phyloP scores from a whole-genome alignment of 352 stramenopile genomes.

The Globisporangium splendens region DNA sequence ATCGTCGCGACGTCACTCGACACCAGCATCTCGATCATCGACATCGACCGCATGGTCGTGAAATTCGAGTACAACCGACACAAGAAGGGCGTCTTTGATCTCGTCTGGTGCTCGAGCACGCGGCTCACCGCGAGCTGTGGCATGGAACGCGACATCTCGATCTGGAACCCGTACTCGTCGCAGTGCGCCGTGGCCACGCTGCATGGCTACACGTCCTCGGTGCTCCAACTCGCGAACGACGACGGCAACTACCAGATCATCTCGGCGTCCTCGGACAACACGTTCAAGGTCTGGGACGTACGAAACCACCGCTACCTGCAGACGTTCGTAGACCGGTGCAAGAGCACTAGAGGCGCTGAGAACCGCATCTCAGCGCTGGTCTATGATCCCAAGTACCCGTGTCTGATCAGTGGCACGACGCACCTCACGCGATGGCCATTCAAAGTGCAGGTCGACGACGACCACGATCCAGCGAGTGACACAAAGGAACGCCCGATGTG shows the following conservation, averaged over 20 bases:
- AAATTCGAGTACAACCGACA: constrained; percentile 84
- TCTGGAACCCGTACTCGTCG: constrained; percentile 90
- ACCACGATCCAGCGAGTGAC: constrained; percentile 25
- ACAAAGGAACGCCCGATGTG: constrained; percentile 44
- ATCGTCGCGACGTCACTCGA: constrained; percentile 79
- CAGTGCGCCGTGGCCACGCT: constrained; percentile 70
- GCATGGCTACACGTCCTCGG: constrained; percentile 67
- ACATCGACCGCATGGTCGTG: constrained; percentile 72
- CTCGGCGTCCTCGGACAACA: constrained; percentile 79
- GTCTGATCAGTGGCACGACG: constrained; percentile 64
- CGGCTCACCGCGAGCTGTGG: constrained; percentile 79
- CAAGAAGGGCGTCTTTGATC: constrained; percentile 80
- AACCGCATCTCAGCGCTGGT: constrained; percentile 66
- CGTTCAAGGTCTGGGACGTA: constrained; percentile 83
- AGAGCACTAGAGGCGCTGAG: constrained; percentile 49
- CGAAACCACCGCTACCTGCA: constrained; percentile 77
- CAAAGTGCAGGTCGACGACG: constrained; percentile 37
- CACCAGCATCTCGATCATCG: constrained; percentile 77
- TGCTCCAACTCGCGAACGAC: constrained; percentile 72
- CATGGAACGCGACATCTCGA: constrained; percentile 83
- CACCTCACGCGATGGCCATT: constrained; percentile 69
- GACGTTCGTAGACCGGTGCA: constrained; percentile 65
- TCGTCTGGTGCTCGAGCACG: constrained; percentile 72
- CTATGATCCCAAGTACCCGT: constrained; percentile 61
- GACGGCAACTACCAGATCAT: constrained; percentile 86